Evolutionary conservation across 1,284 basidiomycete genomes (phyloP), one percentile per base, ranked within the genome.

Genomic region (Athelia psychrophila): DNA sequence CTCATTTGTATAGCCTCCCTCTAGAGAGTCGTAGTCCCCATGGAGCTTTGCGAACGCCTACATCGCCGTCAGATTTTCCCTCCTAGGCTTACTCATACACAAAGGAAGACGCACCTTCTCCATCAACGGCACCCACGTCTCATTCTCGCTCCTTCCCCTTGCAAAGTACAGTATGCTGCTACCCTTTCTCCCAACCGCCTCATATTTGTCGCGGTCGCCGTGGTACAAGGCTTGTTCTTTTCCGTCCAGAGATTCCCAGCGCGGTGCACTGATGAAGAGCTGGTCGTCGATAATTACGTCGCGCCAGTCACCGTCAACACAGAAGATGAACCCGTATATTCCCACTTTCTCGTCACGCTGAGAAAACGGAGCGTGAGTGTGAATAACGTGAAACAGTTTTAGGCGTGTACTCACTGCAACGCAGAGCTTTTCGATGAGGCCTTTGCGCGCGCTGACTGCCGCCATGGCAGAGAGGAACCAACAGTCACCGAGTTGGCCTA

Each of bases 11-110:
- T 60, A 67, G 2, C 79, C 79, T 5, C 73, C 73, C 10, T 57
- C 52, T 18, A 80, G 54, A 1, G 74, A 63, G 3, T 64, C 60
- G 58, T 76, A 80, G 56, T 76, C 73, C 1, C 78, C 78, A 57
- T 79, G 75, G 2, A 80, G 57, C 57, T 80, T 80, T 0, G 80
- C 80, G 55, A 74, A 82, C 2, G 80, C 80, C 59, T 82, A 81
- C n/a, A 58, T 81, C 80, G 18, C 80, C 70, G 33, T 12, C 12
- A 35, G 33, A n/a, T 35, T n/a, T 35, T 35, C 33, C 33, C 33
- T 10, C 33, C 10, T 35, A 10, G n/a, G 33, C 33, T 35, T n/a
- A 35, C n/a, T 35, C n/a, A 35, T 35, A 35, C 12, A 35, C 33
- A n/a, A 35, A 35, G n/a, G n/a, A 35, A 35, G 33, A 35, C 10